A percentile compares a stretch with the other conserved stretches of the same genome.
Evolutionary conservation across 352 stramenopile species (phyloP).

Genomic region (Globisporangium alternatum): DNA sequence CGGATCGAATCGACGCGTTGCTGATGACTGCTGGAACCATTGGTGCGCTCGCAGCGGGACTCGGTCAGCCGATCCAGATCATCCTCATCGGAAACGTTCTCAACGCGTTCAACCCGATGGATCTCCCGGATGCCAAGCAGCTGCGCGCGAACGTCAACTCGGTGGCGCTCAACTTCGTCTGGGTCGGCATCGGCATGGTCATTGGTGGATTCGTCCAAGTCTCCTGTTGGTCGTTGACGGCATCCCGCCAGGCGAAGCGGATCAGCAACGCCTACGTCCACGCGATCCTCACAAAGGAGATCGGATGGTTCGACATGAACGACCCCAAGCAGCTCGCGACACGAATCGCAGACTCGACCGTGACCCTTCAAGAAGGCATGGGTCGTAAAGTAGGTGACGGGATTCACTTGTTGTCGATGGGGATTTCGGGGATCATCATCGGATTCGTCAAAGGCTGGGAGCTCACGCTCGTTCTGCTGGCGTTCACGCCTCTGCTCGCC

Average conservation of each 20-base stretch:
- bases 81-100: constrained; percentile 70
- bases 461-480: constrained; percentile 66
- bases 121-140: constrained; percentile 16
- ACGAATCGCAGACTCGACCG: constrained; percentile 27
- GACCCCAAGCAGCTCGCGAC: constrained; percentile 31
- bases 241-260: constrained; percentile 50
- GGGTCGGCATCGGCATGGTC: constrained; percentile 26
- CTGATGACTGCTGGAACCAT: constrained; percentile 57
- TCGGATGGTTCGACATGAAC: constrained; percentile 50
- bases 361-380: constrained; percentile 69
- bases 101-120: constrained; percentile 62
- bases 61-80: constrained; percentile 65
- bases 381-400: constrained; percentile 58
- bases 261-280: constrained; percentile 32
- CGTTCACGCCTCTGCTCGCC: constrained; percentile 67
- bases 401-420: constrained; percentile 64
- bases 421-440: constrained; percentile 57
- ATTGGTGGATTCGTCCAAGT: constrained; percentile 40
- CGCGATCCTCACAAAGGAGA: constrained; percentile 35
- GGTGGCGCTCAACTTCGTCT: constrained; percentile 19
- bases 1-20: constrained; percentile 46
- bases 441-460: constrained; percentile 67
- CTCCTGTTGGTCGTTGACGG: constrained; percentile 53
- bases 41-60: constrained; percentile 34
- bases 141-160: constrained; percentile 25